Evolutionary conservation across 257 asterid species (phyloP).

Genomic region (Przewalskia tangutica): DNA sequence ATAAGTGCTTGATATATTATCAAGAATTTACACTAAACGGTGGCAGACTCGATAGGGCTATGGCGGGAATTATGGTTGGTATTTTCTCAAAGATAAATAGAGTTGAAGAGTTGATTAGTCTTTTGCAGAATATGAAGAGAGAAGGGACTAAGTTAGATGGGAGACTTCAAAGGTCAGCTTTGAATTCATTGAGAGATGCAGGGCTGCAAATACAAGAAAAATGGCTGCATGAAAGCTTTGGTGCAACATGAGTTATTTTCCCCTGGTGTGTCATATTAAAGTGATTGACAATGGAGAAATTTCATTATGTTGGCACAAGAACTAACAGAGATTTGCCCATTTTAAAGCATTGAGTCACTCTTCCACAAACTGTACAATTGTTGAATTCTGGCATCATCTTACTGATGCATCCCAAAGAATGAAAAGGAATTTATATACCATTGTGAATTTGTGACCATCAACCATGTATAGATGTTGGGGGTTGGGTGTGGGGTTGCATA

Average conservation of each 20-base stretch:
- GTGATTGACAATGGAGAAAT: not conserved
- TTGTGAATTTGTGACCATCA: not conserved
- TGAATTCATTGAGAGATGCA: slow-evolving; percentile 66
- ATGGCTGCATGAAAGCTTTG: slow-evolving; percentile 51
- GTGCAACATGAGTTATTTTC: not conserved
- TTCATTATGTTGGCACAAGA: not conserved
- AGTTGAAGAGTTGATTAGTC: slow-evolving; percentile 60
- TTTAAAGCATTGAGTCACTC: not conserved
- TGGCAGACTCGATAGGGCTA: slow-evolving; percentile 51
- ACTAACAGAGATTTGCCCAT: not conserved
- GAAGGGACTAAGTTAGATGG: slow-evolving; percentile 47
- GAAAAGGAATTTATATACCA: not conserved
- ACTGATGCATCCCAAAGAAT: not conserved
- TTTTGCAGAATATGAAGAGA: slow-evolving; percentile 60
- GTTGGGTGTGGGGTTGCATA: no score
- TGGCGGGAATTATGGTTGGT: slow-evolving; percentile 85
- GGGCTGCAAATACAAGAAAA: slow-evolving; percentile 49
- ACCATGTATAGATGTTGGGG: not conserved
- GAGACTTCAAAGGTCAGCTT: slow-evolving; percentile 62
- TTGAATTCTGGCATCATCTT: not conserved
- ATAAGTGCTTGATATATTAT: slow-evolving; percentile 39
- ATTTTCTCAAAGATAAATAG: slow-evolving; percentile 67
- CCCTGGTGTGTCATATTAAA: not conserved
- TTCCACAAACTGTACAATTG: not conserved
- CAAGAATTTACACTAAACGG: slow-evolving; percentile 58